Evolutionary conservation across 495 filamentous ascomycete genomes (phyloP).

Genomic region (Aspergillus mulundensis): DNA sequence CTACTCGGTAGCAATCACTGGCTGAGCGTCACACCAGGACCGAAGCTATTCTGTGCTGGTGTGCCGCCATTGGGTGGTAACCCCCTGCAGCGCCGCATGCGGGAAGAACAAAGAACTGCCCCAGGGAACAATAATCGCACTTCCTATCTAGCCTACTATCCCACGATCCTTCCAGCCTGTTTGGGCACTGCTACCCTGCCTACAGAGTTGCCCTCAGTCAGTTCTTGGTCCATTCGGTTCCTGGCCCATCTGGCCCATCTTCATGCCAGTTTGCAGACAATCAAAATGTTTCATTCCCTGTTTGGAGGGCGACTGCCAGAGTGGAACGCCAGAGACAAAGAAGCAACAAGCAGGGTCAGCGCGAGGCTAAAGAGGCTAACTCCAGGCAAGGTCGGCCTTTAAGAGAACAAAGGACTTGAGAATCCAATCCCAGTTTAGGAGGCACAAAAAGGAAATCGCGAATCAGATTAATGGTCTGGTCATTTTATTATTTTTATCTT

Average conservation of each 20-base stretch:
- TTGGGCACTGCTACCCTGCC: constrained; percentile 8
- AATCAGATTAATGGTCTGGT: constrained; percentile 3
- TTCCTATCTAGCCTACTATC: background rate
- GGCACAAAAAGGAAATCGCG: constrained; percentile 17
- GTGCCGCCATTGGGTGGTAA: constrained; percentile 13
- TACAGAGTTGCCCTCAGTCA: background rate
- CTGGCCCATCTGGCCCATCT: background rate
- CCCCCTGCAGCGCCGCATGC: constrained; percentile 37
- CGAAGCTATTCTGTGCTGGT: constrained; percentile 1
- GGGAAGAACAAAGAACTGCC: constrained; percentile 33
- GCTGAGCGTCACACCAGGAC: constrained; percentile 3
- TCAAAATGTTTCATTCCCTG: constrained; percentile 14
- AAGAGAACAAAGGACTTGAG: constrained; percentile 27
- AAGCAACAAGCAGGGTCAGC: constrained; percentile 10
- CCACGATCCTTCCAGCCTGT: background rate
- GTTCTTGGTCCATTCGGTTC: background rate
- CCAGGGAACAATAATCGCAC: background rate
- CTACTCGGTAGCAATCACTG: background rate
- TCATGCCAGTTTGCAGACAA: background rate
- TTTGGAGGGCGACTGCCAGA: background rate
- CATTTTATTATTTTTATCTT: constrained; percentile 10
- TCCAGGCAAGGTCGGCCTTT: constrained; percentile 11
- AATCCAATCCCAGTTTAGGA: constrained; percentile 24
- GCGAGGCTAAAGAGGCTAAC: background rate
- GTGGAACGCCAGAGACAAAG: constrained; percentile 16